Base-by-base conservation (phyloP, 1,139 yeast species). In the Suhomyces maxii region DNA sequence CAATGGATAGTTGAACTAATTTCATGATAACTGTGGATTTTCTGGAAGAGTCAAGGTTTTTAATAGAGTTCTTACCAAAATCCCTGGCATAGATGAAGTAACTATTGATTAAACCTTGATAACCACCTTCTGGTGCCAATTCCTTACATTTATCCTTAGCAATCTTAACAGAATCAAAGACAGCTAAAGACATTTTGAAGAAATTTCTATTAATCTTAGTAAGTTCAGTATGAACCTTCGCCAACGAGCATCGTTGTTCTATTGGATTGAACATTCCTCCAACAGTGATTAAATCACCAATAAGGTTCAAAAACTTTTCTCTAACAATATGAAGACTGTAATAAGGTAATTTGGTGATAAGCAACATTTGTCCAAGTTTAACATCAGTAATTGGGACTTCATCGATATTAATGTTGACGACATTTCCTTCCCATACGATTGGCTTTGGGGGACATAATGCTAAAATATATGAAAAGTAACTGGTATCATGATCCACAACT, bases 341-440 rank as follows among this genome's bases (percentile, higher is more conserved):
- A 52, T 70, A 65, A 2, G 79, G 77, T 26, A 69, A 54, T 41
- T 68, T 71, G 1, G 91, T 78, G 6, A 91, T 79, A 44, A 93
- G 66, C 34, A 90, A 67, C 58, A 89, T 74, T 49, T 86, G 82
- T 7, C 96, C 96, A 10, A 83, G 82, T 52, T 77, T 77, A 23
- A 88, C 73, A 48, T 74, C 79, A 6, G 75, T 66, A 7, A 74
- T 69, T 1, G 79, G 78, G 1, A 72, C 73, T 7, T 66, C 65
- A 35, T 71, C 71, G 36, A 84, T 65, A 23, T 80, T 78, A 13
- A 88, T 63, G 42, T 82, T 79, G 33, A 85, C 79, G 51, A 86
- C 84, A 25, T 79, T 77, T 2, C 98, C 98, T 53, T 88, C 93
- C 98, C 98, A 91, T 28, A 88, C 82, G 61, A 91, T 79, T 0